Evolutionary conservation across 352 stramenopile species (phyloP), one percentile per base, ranked within the genome.

Genomic region (Phytophthora colocasiae): DNA sequence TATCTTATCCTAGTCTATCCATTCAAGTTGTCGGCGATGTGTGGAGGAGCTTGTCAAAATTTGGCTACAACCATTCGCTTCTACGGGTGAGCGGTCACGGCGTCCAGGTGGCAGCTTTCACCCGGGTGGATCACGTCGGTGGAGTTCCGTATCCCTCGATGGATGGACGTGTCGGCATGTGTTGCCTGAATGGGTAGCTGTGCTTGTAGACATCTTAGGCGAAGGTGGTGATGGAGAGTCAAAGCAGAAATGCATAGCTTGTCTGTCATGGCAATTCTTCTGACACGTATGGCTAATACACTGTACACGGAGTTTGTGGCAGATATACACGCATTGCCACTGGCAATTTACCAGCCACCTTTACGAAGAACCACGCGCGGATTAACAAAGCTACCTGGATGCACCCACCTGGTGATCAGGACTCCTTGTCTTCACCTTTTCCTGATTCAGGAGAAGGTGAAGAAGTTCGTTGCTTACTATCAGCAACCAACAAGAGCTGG

Each of bases 1-100:
- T 61, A 12, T 61, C 53, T 61, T 61, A 61, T 61, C 17, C n/a
- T 32, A 15, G 53, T 27, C 40, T 61, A 61, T 61, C 40, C 53
- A 55, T 27, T 24, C 49, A 36, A 57, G 49, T 57, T 57, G 34
- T 17, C 19, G 49, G 11, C 29, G 29, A 19, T 15, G 44, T 51
- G 44, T 51, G 44, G 48, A 34, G 41, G n/a, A n/a, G 11, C 19
- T 31, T n/a, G 5, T 43, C 8, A 14, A 46, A 46, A 36, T 17
- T 46, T 46, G 34, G 6, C 14, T 53, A 40, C 14, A 17, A 15
- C 4, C 19, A 46, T 57, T 57, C 14, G 49, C 34, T 57, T 57
- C 51, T 48, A 58, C 15, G 10, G 34, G 36, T 39, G 17, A 46
- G 14, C 6, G 19, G 17, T 29, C 29, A 12, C 38, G 34, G 12